These are phyloP conservation scores for Scheffersomyces lignicola DNA, from an alignment of 1,139 yeast genomes.

Conservation along the genomic window DNA sequence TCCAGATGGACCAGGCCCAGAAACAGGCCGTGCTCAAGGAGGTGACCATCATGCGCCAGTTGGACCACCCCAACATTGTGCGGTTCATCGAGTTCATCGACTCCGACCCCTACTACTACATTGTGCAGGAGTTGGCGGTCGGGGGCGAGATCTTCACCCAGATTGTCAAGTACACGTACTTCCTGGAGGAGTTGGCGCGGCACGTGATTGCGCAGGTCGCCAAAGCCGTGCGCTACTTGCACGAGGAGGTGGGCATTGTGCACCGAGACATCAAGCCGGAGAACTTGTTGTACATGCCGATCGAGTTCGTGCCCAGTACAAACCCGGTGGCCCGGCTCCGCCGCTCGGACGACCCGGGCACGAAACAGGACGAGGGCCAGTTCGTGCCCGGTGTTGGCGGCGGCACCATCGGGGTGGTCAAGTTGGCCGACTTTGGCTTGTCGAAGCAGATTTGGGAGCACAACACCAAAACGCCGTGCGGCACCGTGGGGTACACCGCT, in stretches of 20 bases:
- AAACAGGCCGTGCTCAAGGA: conserved; percentile 57
- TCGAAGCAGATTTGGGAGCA: conserved; percentile 58
- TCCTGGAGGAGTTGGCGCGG: conserved; percentile 54
- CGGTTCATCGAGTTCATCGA: conserved; percentile 51
- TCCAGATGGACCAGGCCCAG: conserved; percentile 55
- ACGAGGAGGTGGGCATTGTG: conserved; percentile 57
- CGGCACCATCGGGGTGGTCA: conserved; percentile 52
- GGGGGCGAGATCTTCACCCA: conserved; percentile 63
- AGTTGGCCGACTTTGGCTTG: conserved; percentile 59
- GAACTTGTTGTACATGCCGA: conserved; percentile 59
- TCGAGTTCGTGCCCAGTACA: conserved; percentile 46
- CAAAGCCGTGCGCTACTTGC: conserved; percentile 48
- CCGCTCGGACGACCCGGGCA: conserved; percentile 46
- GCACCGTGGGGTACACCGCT: conserved; percentile 64
- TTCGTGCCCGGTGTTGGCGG: conserved; percentile 50
- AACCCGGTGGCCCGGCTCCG: conserved; percentile 42
- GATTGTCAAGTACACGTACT: conserved; percentile 55
- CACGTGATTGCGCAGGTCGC: conserved; percentile 55
- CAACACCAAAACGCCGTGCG: conserved; percentile 64
- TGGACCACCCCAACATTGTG: conserved; percentile 51
- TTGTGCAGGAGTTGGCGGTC: conserved; percentile 51
- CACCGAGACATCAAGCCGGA: conserved; percentile 62
- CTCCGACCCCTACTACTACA: conserved; percentile 47
- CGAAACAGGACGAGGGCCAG: conserved; percentile 54
- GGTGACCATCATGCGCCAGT: conserved; percentile 58